Evolutionary conservation across 1,284 basidiomycete genomes (phyloP), one percentile per base, ranked within the genome.

Genomic region (Pseudozyma hubeiensis): DNA sequence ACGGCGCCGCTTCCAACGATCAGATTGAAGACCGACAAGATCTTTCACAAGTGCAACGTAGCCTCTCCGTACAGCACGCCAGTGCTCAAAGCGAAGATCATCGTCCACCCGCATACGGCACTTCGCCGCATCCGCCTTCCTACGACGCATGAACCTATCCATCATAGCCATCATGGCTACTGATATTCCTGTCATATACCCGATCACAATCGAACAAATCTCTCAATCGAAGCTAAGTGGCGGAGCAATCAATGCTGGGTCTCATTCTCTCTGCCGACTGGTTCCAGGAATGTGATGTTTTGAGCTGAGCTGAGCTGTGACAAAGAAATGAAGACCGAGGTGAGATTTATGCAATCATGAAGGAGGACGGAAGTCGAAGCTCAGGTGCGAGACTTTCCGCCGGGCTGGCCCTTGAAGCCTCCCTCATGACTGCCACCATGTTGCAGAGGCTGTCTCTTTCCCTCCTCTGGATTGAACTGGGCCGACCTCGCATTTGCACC

Each of bases 391-490:
- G 63, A 62, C 47, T 69, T 65, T 16, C 53, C 56, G 14, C 53
- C 52, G 17, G 49, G 55, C 46, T 65, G 44, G 41, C 55, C 69
- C 37, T 69, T 66, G 60, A 75, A 75, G 7, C 76, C 75, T 33
- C 75, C 78, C 33, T 80, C 57, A 49, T 80, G 34, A 29, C 54
- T 64, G 16, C 78, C 78, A 17, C 78, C 78, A 34, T 80, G 48
- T 4, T 51, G 40, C n/a, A 80, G 49, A 2, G 78, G 78, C 51
- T 71, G 59, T 11, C 78, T 41, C 39, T 64, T 59, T 4, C 77
- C 76, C 58, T 80, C 78, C 1, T 64, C 53, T 7, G 56, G 58
- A 46, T 76, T 80, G 70, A 78, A 78, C 44, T 80, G 68, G 17
- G 73, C 62, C 7, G 62, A 60, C 14, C 69, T 48, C 35, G 64